Conservation (phyloP, 208 protist species). For the Leishmania lainsoni region DNA sequence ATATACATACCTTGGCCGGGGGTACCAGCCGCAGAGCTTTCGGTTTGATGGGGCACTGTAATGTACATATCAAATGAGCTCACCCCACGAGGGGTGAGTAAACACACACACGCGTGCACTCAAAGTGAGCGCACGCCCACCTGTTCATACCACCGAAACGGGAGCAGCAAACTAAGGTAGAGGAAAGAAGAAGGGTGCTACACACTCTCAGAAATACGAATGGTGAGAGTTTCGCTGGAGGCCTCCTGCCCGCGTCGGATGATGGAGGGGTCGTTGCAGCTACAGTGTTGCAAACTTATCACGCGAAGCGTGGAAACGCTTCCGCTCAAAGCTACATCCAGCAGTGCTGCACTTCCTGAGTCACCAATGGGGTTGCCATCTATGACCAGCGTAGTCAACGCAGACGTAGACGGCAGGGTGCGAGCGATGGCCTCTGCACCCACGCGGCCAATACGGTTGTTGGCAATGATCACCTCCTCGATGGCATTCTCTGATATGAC, state of each 20-base stretch:
- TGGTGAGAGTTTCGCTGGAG: conserved; percentile 31
- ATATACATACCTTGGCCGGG: not conserved
- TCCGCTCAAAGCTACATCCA: conserved; percentile 51
- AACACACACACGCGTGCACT: not conserved
- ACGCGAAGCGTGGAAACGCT: conserved; percentile 51
- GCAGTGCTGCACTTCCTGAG: conserved; percentile 64
- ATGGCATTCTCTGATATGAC: conserved; percentile 88
- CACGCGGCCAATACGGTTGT: conserved; percentile 81
- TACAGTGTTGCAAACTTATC: conserved; percentile 77
- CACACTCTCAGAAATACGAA: conserved; percentile 65
- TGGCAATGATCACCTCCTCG: conserved; percentile 88
- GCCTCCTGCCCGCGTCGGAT: conserved; percentile 36
- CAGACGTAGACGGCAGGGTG: conserved; percentile 69
- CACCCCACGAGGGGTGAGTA: not conserved
- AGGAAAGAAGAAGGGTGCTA: not conserved
- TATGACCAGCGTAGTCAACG: conserved; percentile 72
- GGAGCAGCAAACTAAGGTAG: not conserved
- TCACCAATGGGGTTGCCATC: conserved; percentile 86
- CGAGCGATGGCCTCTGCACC: conserved; percentile 82
- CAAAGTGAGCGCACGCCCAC: not conserved
- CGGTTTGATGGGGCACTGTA: not conserved
- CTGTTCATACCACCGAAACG: not conserved
- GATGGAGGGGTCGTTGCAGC: conserved; percentile 42
- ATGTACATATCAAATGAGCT: not conserved
- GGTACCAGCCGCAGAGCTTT: not conserved